Percentiles rank a stretch among this genome's conserved stretches.
phyloP scores from a whole-genome alignment of 2,329 filamentous ascomycete species.

The Sarocladium oryzae region DNA sequence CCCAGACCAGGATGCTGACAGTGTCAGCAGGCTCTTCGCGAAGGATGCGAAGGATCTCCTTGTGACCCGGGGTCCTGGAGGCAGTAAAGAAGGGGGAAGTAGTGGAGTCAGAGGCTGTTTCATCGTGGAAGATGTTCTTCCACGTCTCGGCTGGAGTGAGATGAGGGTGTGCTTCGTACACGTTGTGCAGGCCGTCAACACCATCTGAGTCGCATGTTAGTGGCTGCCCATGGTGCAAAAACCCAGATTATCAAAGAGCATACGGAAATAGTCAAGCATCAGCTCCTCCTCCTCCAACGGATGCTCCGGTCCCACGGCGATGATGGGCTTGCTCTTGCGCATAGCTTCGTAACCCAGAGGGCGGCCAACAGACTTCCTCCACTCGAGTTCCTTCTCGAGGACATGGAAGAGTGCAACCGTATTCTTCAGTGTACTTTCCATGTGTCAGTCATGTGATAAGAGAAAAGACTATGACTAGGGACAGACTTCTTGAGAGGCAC shows the following conservation, averaged over 20 bases:
- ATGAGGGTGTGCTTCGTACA: constrained; percentile 68
- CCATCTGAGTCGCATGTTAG: constrained; percentile 49
- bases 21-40: constrained; percentile 75
- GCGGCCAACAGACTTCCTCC: constrained; percentile 65
- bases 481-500: constrained; percentile 73
- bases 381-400: constrained; percentile 80
- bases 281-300: constrained; percentile 78
- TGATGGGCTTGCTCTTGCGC: constrained; percentile 66
- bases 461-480: neutral
- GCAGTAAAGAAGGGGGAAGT: constrained; percentile 64
- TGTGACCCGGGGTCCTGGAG: constrained; percentile 66
- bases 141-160: constrained; percentile 68
- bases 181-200: constrained; percentile 67
- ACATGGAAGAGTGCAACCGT: constrained; percentile 87
- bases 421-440: constrained; percentile 71
- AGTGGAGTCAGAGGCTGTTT: constrained; percentile 25
- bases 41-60: constrained; percentile 84
- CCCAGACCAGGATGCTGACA: constrained; percentile 83
- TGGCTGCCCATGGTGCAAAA: neutral
- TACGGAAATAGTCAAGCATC: constrained; percentile 83
- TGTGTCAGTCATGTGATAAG: constrained; percentile 1
- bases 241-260: constrained; percentile 22
- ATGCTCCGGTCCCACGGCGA: constrained; percentile 81
- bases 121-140: constrained; percentile 55
- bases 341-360: constrained; percentile 67